Percentiles rank a stretch among this genome's conserved stretches.
Evolutionary conservation across 2,329 filamentous ascomycete genomes (phyloP).

Genomic region (Aspergillus candidus): DNA sequence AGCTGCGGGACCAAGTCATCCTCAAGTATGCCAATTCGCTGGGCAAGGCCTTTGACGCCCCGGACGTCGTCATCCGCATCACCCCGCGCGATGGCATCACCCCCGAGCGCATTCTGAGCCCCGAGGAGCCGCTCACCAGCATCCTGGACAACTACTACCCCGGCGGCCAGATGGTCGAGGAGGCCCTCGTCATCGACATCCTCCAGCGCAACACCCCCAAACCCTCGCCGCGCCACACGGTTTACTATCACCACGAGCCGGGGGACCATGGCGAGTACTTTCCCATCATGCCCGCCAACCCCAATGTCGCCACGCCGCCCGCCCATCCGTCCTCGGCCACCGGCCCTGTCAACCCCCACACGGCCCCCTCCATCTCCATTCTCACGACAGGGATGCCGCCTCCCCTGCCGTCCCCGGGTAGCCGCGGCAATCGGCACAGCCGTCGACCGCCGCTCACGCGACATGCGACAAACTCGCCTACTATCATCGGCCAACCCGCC

Average conservation of each 20-base stretch:
- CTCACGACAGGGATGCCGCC: conserved; percentile 75
- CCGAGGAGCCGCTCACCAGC: conserved; percentile 75
- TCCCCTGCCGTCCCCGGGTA: conserved; percentile 75
- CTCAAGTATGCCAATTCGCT: conserved; percentile 92
- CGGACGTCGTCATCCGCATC: conserved; percentile 78
- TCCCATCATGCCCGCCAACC: conserved; percentile 57
- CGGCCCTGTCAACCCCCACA: conserved; percentile 35
- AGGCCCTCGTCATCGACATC: conserved; percentile 86
- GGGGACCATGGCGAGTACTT: conserved; percentile 77
- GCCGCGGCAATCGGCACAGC: conserved; percentile 50
- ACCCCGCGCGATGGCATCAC: conserved; percentile 57
- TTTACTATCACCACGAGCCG: conserved; percentile 54
- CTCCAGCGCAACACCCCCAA: conserved; percentile 70
- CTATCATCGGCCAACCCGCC: conserved; percentile 50
- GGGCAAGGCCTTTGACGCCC: conserved; percentile 80
- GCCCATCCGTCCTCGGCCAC: conserved; percentile 37
- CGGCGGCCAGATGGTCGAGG: conserved; percentile 77
- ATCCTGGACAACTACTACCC: conserved; percentile 79
- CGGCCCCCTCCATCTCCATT: conserved; percentile 68
- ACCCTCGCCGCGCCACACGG: conserved; percentile 61
- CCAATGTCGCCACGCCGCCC: conserved; percentile 36
- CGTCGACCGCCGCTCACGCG: conserved; percentile 56
- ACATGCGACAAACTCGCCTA: conserved; percentile 77
- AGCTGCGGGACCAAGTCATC: conserved; percentile 85
- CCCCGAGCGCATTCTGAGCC: conserved; percentile 65